Percentiles rank a stretch among this genome's conserved stretches.
Evolutionary conservation across 106 monocot genomes (phyloP).

Genomic region (Allium fistulosum): DNA sequence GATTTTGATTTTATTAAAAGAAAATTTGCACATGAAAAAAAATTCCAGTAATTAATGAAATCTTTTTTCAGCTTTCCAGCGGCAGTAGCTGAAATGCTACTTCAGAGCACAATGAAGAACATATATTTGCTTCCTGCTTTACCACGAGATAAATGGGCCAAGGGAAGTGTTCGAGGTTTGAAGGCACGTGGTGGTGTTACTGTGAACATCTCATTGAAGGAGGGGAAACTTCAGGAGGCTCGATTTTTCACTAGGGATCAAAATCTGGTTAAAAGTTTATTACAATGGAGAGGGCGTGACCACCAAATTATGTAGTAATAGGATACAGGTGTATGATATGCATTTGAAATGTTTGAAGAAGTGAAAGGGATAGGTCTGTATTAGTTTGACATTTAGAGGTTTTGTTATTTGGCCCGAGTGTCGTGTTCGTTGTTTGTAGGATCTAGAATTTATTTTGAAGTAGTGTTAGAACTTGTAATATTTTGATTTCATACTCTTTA

Average conservation of each 20-base stretch:
- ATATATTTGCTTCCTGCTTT: slow-evolving; percentile 80
- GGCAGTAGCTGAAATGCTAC: slow-evolving; percentile 84
- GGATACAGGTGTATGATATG: slow-evolving; percentile 39
- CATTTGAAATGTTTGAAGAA: slow-evolving; percentile 50
- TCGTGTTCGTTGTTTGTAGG: too few species aligned
- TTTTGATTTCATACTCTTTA: too few species aligned
- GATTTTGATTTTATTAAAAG: neutral
- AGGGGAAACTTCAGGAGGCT: slow-evolving; percentile 66
- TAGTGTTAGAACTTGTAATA: too few species aligned
- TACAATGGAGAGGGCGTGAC: slow-evolving; percentile 30
- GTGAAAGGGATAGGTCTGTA: neutral
- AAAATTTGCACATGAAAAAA: neutral
- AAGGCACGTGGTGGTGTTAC: slow-evolving; percentile 70
- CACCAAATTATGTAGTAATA: slow-evolving; percentile 25
- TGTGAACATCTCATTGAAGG: slow-evolving; percentile 74
- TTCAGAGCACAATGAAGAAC: slow-evolving; percentile 60
- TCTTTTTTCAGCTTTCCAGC: slow-evolving; percentile 54
- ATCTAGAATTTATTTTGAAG: too few species aligned
- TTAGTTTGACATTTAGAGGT: neutral
- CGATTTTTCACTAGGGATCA: slow-evolving; percentile 34
- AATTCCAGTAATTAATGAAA: neutral
- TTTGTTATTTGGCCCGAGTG: too few species aligned
- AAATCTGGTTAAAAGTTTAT: slow-evolving; percentile 43
- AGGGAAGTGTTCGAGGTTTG: slow-evolving; percentile 62
- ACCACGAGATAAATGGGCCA: slow-evolving; percentile 71